A percentile compares a stretch with the other conserved stretches of the same genome.
Evolutionary conservation across 192 early-diverging fungal genomes (phyloP).

Genomic region (Backusella luteola): DNA sequence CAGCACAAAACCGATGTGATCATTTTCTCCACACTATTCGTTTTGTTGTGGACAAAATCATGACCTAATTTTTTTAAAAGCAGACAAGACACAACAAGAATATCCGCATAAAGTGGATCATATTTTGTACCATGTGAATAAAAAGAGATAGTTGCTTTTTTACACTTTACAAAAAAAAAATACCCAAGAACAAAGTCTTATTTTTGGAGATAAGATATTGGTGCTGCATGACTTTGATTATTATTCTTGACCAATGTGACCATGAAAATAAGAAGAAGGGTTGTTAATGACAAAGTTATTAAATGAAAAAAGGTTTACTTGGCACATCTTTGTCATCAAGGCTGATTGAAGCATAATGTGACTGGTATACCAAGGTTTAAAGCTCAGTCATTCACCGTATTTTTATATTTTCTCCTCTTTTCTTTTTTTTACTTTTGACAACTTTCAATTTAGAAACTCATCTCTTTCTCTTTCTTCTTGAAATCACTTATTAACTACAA

Average conservation of each 20-base stretch:
- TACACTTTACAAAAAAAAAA: neutral
- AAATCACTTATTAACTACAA: neutral
- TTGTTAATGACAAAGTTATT: neutral
- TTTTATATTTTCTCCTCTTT: neutral
- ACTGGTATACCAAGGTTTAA: neutral
- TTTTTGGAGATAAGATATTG: neutral
- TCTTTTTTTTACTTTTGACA: neutral
- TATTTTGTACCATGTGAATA: slow-evolving; percentile 4
- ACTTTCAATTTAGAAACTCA: slow-evolving; percentile 5
- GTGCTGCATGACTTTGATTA: neutral
- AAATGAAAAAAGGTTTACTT: neutral
- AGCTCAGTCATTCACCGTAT: neutral
- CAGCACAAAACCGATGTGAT: neutral
- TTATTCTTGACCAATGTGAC: neutral
- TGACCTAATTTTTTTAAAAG: neutral
- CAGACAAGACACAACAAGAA: neutral
- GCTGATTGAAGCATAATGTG: neutral
- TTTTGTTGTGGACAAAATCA: neutral
- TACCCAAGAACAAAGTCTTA: neutral
- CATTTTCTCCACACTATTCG: neutral
- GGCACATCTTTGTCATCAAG: neutral
- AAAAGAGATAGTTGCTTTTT: neutral
- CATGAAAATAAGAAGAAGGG: neutral
- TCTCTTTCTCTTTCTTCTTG: neutral
- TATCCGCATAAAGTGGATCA: neutral